These are phyloP conservation scores for Backusella mclennaniae DNA, from an alignment of 192 early-diverging fungal genomes.

Conservation along the genomic window DNA sequence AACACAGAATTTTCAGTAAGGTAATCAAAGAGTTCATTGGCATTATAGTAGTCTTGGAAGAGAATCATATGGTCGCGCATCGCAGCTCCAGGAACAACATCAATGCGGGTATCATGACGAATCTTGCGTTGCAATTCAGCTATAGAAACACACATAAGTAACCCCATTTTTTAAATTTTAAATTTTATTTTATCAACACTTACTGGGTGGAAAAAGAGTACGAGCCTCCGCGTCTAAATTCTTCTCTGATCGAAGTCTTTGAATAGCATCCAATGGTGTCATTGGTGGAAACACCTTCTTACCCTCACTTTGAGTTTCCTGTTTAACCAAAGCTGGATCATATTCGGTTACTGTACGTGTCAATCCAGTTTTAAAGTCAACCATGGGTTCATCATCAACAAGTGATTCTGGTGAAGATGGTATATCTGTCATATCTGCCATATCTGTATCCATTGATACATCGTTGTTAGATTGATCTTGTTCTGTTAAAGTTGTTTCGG, in stretches of 20 bases:
- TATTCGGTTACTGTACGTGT: neutral
- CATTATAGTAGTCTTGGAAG: conserved; percentile 28
- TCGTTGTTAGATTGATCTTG: neutral
- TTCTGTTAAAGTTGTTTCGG: neutral
- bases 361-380: conserved; percentile 11
- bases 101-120: conserved; percentile 32
- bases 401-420: neutral
- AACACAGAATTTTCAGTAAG: conserved; percentile 13
- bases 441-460: neutral
- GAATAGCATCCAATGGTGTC: conserved; percentile 25
- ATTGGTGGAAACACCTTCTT: conserved; percentile 27
- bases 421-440: neutral
- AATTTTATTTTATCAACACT: neutral
- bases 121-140: conserved; percentile 31
- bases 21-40: conserved; percentile 26
- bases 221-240: conserved; percentile 2
- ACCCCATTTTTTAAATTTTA: neutral
- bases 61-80: conserved; percentile 35
- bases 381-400: neutral
- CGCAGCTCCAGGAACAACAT: conserved; percentile 24
- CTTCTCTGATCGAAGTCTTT: conserved; percentile 7
- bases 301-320: neutral
- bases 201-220: conserved; percentile 20
- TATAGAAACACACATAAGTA: neutral
- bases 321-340: neutral